Percentiles rank a stretch among this genome's conserved stretches.
Evolutionary conservation across 2,329 filamentous ascomycete species (phyloP).

Genomic region (Hypomyces perniciosus): DNA sequence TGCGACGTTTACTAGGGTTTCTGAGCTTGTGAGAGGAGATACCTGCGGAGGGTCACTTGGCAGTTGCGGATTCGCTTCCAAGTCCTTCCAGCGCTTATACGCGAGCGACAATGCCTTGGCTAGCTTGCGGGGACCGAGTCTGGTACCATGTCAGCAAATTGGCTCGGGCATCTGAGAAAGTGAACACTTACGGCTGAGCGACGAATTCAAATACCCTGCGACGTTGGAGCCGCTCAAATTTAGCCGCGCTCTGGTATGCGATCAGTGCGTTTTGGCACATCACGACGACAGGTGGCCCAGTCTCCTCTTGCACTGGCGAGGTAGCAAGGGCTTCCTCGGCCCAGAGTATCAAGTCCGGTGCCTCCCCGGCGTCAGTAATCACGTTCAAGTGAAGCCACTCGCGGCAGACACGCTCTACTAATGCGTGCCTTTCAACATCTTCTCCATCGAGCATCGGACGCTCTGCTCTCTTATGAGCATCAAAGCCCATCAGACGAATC

Average conservation of each 20-base stretch:
- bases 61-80: conserved; percentile 1
- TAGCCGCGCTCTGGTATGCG: conserved; percentile 20
- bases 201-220: conserved; percentile 30
- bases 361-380: conserved; percentile 13
- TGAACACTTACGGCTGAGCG: conserved; percentile 29
- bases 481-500: conserved; percentile 23
- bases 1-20: not conserved
- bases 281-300: conserved; percentile 22
- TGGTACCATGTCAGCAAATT: conserved; percentile 6
- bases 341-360: conserved; percentile 23
- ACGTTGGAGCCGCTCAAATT: conserved; percentile 10
- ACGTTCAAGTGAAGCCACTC: conserved; percentile 30
- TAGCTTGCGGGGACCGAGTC: conserved; percentile 32
- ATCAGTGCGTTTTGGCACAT: conserved; percentile 28
- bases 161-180: not conserved
- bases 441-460: conserved; percentile 7
- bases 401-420: conserved; percentile 19
- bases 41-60: not conserved
- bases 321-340: conserved; percentile 5
- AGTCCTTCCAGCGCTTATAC: conserved; percentile 8
- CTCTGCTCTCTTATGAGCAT: not conserved
- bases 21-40: not conserved
- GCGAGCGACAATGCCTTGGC: conserved; percentile 12
- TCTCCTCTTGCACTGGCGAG: conserved; percentile 1
- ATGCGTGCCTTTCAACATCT: not conserved